phyloP scores from a whole-genome alignment of 139 green algal genomes.

The Ettlia oleoabundans region DNA sequence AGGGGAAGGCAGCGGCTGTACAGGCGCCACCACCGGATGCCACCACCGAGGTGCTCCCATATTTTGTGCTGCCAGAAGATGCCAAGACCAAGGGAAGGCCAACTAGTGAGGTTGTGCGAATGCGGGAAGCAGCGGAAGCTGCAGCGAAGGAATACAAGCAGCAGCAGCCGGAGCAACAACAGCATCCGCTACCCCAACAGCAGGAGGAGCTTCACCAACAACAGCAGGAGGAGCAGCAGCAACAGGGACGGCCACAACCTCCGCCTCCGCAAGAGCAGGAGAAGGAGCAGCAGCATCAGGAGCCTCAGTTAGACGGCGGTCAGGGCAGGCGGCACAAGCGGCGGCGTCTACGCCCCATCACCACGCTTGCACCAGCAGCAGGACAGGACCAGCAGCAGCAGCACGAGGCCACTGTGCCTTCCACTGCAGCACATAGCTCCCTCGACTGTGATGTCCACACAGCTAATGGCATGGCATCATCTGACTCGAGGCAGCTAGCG shows the following conservation, averaged over 20 bases:
- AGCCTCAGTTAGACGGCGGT: too few species aligned
- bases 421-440: too few species aligned
- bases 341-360: too few species aligned
- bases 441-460: too few species aligned
- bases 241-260: too few species aligned
- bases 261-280: background rate
- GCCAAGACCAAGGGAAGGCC: background rate
- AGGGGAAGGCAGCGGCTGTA: background rate
- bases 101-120: background rate
- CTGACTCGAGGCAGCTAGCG: too few species aligned
- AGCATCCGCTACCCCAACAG: background rate
- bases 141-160: slow-evolving; percentile 5
- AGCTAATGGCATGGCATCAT: too few species aligned
- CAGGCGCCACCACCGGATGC: background rate
- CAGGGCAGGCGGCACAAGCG: too few species aligned
- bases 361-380: too few species aligned
- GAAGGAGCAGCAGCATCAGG: background rate
- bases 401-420: too few species aligned
- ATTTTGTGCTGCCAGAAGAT: background rate
- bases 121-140: background rate
- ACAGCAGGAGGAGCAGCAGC: background rate
- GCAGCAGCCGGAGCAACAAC: background rate
- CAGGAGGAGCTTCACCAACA: background rate
- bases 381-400: too few species aligned
- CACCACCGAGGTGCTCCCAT: background rate